A percentile compares a stretch with the other conserved stretches of the same genome.
Conservation (phyloP, 2,329 filamentous ascomycete species). For the Colletotrichum lentis region DNA sequence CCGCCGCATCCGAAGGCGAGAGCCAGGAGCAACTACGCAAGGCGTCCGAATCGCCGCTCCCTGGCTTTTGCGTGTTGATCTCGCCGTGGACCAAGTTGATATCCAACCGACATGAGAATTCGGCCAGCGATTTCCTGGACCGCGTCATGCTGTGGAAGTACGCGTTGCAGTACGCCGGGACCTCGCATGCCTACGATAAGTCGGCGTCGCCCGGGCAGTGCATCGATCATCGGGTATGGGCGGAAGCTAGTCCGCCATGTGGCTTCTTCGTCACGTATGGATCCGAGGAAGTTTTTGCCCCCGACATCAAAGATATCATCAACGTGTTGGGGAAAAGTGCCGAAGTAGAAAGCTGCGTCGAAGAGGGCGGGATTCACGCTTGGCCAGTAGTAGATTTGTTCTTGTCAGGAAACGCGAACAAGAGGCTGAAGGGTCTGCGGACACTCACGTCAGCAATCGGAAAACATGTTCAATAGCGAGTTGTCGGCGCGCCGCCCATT, state of each 20-base stretch:
- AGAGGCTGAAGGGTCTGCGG: constrained; percentile 62
- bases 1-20: constrained; percentile 32
- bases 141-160: constrained; percentile 72
- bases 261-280: constrained; percentile 79
- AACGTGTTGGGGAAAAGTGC: constrained; percentile 61
- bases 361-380: constrained; percentile 76
- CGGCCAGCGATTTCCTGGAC: constrained; percentile 78
- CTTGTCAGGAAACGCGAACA: constrained; percentile 57
- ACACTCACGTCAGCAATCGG: constrained; percentile 40
- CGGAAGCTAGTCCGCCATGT: constrained; percentile 67
- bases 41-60: constrained; percentile 42
- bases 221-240: constrained; percentile 72
- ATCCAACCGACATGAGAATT: constrained; percentile 72
- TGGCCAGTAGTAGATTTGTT: constrained; percentile 80
- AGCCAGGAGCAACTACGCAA: constrained; percentile 26
- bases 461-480: constrained; percentile 29
- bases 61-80: constrained; percentile 72
- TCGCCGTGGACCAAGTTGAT: constrained; percentile 83
- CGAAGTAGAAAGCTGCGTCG: constrained; percentile 65
- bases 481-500: neutral
- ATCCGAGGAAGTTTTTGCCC: constrained; percentile 78
- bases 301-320: constrained; percentile 71
- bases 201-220: constrained; percentile 73
- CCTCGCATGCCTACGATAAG: constrained; percentile 48
- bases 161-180: constrained; percentile 72